These are phyloP conservation scores for Harrya chromipes DNA, from an alignment of 768 basidiomycete species.

Conservation along the genomic window DNA sequence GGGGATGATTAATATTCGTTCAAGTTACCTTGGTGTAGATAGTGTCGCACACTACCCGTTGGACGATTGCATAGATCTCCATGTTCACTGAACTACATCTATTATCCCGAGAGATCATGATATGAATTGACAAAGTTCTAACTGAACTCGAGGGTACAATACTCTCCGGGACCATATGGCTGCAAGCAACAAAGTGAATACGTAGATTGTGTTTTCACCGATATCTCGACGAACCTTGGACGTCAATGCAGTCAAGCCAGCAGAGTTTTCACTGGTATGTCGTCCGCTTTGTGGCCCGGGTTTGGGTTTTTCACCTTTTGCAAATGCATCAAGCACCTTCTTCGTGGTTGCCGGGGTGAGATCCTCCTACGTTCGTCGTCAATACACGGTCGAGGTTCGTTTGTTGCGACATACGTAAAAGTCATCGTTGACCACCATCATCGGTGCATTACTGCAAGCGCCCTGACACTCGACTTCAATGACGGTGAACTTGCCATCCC, in stretches of 20 bases:
- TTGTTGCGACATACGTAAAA: conserved; percentile 70
- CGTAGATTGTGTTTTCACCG: not conserved
- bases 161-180: conserved; percentile 94
- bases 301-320: conserved; percentile 81
- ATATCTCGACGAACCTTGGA: conserved; percentile 51
- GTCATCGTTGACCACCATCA: conserved; percentile 95
- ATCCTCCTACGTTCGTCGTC: conserved; percentile 60
- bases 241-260: conserved; percentile 78
- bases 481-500: conserved; percentile 95
- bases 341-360: conserved; percentile 73
- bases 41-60: not conserved
- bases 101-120: not conserved
- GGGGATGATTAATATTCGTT: conserved; percentile 63
- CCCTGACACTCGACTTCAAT: conserved; percentile 99
- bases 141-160: conserved; percentile 81
- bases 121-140: conserved; percentile 37
- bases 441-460: conserved; percentile 96
- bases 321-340: conserved; percentile 75
- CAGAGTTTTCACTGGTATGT: conserved; percentile 89
- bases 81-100: not conserved
- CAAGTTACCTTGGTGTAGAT: not conserved
- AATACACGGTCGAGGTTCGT: conserved; percentile 3
- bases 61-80: not conserved
- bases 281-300: conserved; percentile 92
- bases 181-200: conserved; percentile 31